These are phyloP conservation scores for Antrodiella citrinella DNA, from an alignment of 768 basidiomycete genomes.

Conservation along the genomic window DNA sequence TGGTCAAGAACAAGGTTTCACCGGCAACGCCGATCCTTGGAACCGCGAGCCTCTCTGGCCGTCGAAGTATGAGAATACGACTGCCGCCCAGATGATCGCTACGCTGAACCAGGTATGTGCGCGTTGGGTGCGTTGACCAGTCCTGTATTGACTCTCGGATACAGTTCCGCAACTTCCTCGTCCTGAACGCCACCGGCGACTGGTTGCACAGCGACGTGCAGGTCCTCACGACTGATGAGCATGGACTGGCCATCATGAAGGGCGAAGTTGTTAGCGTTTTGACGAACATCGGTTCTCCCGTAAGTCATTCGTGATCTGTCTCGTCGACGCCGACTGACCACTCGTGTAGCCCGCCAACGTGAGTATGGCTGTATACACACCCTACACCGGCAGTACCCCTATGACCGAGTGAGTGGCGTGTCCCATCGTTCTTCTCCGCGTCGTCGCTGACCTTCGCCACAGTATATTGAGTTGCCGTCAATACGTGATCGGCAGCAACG, in stretches of 20 bases:
- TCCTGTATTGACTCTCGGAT: neutral
- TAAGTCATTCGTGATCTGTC: slow-evolving; percentile 22
- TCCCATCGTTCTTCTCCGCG: neutral
- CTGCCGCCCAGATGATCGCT: slow-evolving; percentile 48
- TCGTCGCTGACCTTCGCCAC: slow-evolving; percentile 5
- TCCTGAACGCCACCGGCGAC: slow-evolving; percentile 30
- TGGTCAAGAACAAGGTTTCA: slow-evolving; percentile 70
- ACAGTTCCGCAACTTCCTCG: slow-evolving; percentile 59
- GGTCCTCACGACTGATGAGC: slow-evolving; percentile 40
- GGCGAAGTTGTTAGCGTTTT: slow-evolving; percentile 52
- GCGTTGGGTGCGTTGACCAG: neutral
- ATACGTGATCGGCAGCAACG: slow-evolving; percentile 60
- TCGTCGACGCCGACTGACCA: neutral
- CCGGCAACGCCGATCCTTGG: slow-evolving; percentile 55
- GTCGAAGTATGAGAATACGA: slow-evolving; percentile 52
- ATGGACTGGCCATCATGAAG: slow-evolving; percentile 59
- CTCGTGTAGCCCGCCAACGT: slow-evolving; percentile 43
- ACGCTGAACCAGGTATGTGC: slow-evolving; percentile 47
- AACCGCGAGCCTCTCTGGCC: slow-evolving; percentile 77
- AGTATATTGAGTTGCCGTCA: slow-evolving; percentile 57
- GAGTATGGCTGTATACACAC: slow-evolving; percentile 51
- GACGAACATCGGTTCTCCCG: slow-evolving; percentile 71
- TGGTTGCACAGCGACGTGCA: slow-evolving; percentile 47
- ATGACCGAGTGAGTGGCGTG: slow-evolving; percentile 44
- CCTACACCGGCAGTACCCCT: slow-evolving; percentile 38